Conservation (phyloP, 148 eudicot genomes). For the Chenopodium album region DNA sequence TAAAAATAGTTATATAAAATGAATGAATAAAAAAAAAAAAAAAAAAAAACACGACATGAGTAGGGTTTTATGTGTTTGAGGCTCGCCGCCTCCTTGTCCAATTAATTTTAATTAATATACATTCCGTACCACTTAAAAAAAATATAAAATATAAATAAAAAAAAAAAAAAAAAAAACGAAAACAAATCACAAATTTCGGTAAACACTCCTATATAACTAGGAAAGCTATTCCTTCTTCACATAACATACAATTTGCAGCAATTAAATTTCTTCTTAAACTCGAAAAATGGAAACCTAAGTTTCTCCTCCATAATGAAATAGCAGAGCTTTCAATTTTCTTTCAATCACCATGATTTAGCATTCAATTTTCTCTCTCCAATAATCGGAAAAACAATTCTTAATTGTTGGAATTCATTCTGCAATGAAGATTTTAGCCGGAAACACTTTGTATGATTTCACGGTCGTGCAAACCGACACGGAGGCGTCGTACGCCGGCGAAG, state of each 20-base stretch:
- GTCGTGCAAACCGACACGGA: constrained; percentile 4
- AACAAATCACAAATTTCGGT: too few species aligned
- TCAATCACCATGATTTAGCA: background rate
- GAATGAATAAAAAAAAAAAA: too few species aligned
- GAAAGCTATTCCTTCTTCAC: too few species aligned
- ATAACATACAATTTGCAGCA: too few species aligned
- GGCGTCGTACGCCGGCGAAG: too few species aligned
- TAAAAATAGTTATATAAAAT: too few species aligned
- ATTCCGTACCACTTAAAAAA: background rate
- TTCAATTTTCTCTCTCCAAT: background rate
- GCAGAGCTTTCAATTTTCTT: too few species aligned
- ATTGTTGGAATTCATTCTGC: background rate
- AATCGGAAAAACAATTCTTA: background rate
- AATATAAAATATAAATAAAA: background rate
- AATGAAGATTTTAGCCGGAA: constrained; percentile 23
- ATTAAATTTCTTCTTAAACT: too few species aligned
- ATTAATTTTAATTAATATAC: background rate
- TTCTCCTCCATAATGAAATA: too few species aligned
- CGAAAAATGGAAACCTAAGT: too few species aligned
- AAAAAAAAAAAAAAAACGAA: background rate
- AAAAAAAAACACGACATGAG: background rate
- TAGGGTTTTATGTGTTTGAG: background rate
- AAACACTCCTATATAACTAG: too few species aligned
- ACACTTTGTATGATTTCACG: constrained; percentile 25
- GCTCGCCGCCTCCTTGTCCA: background rate